phyloP scores from a whole-genome alignment of 257 asterid species.

The Datura wrightii region DNA sequence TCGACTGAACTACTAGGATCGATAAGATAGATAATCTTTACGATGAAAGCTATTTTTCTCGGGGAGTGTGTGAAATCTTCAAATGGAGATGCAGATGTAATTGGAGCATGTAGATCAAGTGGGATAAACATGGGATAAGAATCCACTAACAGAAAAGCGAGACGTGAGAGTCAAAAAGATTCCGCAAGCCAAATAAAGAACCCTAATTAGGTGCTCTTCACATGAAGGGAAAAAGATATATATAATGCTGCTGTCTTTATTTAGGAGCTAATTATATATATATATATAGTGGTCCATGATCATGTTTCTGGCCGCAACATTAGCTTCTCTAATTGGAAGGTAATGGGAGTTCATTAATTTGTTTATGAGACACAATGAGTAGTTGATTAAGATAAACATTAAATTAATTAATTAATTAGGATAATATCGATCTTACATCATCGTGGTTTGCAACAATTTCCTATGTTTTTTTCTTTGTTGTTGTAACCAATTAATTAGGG shows the following conservation, averaged over 20 bases:
- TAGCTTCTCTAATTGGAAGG: slow-evolving; percentile 36
- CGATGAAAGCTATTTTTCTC: neutral
- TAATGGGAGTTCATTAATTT: slow-evolving; percentile 38
- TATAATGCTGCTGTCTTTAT: slow-evolving; percentile 22
- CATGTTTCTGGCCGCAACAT: slow-evolving; percentile 34
- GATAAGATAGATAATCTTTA: too few species aligned
- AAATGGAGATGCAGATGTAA: neutral
- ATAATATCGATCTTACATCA: neutral
- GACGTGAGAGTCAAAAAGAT: slow-evolving; percentile 37
- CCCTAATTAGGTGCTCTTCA: slow-evolving; percentile 41
- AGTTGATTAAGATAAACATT: slow-evolving; percentile 44
- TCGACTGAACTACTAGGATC: too few species aligned
- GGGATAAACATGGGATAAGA: slow-evolving; percentile 13
- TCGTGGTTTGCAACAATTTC: slow-evolving; percentile 39
- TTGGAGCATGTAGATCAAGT: neutral
- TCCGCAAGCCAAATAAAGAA: slow-evolving; percentile 26
- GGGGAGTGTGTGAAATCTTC: neutral
- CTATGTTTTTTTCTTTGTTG: slow-evolving; percentile 20
- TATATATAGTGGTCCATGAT: slow-evolving; percentile 39
- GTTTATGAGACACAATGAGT: slow-evolving; percentile 28
- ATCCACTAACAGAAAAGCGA: slow-evolving; percentile 34
- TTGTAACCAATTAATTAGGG: slow-evolving; percentile 10
- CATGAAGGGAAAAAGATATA: slow-evolving; percentile 33
- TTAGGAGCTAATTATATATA: neutral
- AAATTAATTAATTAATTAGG: slow-evolving; percentile 1